Conservation (phyloP, 768 basidiomycete genomes). For the Trametes punicea region DNA sequence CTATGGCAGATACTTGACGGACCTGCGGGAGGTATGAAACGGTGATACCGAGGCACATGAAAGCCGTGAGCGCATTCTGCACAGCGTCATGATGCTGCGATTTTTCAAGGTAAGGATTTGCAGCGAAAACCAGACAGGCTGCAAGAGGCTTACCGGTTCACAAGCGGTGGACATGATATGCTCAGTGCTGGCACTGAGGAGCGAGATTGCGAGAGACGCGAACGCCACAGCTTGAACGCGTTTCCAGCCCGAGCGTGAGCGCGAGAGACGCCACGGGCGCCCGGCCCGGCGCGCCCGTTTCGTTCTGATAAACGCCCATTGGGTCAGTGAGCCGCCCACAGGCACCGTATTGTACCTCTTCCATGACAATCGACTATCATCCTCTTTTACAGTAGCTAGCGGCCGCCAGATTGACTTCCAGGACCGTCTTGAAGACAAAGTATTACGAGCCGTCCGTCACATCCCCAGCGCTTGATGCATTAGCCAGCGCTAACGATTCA, state of each 20-base stretch:
- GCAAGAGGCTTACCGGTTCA: conserved; percentile 5
- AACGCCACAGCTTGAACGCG: conserved; percentile 7
- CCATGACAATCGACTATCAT: neutral
- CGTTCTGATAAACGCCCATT: conserved; percentile 1
- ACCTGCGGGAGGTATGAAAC: conserved; percentile 86
- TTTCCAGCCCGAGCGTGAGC: too few relatives aligned
- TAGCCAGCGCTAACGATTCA: too few relatives aligned
- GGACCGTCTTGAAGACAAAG: too few relatives aligned
- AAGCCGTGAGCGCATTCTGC: conserved; percentile 57
- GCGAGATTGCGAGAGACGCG: conserved; percentile 13
- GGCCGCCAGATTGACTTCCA: too few relatives aligned
- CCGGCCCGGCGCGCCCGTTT: conserved; percentile 13
- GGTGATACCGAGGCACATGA: conserved; percentile 69
- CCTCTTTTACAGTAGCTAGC: too few relatives aligned
- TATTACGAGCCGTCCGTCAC: too few relatives aligned
- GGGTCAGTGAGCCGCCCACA: neutral
- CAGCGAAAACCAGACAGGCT: too few relatives aligned
- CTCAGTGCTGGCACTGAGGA: too few relatives aligned
- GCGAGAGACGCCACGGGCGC: conserved; percentile 3
- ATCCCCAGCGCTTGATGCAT: too few relatives aligned
- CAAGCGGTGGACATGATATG: conserved; percentile 11
- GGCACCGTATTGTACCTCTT: neutral
- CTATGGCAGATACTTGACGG: conserved; percentile 31
- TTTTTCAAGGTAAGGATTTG: too few relatives aligned
- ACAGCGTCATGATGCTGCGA: conserved; percentile 77